A percentile compares a stretch with the other conserved stretches of the same genome.
phyloP scores from a whole-genome alignment of 176 grass and related monocot species.

The Eleusine coracana region DNA sequence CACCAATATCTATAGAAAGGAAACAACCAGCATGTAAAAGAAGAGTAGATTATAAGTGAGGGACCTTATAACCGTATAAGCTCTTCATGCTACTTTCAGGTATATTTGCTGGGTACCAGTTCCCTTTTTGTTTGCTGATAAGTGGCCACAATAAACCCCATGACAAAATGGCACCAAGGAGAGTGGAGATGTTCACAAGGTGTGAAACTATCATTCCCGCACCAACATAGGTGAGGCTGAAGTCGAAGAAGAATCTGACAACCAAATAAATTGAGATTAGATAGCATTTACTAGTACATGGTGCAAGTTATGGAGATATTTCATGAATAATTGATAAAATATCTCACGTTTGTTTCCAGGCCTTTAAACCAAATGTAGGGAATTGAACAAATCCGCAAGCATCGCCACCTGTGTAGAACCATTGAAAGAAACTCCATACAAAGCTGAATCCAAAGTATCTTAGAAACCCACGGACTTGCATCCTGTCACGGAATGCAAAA shows the following conservation, averaged over 20 bases:
- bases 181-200: constrained; percentile 83
- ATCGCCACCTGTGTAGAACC: constrained; percentile 89
- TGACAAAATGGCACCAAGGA: constrained; percentile 77
- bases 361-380: constrained; percentile 83
- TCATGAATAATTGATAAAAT: background rate
- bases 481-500: constrained; percentile 50
- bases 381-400: constrained; percentile 88
- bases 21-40: background rate
- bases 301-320: background rate
- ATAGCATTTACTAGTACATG: no score
- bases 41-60: background rate
- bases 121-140: constrained; percentile 63
- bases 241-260: constrained; percentile 89
- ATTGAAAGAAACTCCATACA: constrained; percentile 88
- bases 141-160: constrained; percentile 96
- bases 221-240: constrained; percentile 83
- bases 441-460: constrained; percentile 80
- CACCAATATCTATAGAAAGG: background rate
- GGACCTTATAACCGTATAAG: constrained; percentile 91
- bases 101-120: constrained; percentile 76
- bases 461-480: constrained; percentile 73
- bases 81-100: constrained; percentile 83
- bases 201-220: constrained; percentile 97
- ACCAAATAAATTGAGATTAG: constrained; percentile 16
- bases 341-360: constrained; percentile 91